Evolutionary conservation across 192 early-diverging fungal species (phyloP), one percentile per base, ranked within the genome.

Genomic region (Backusella macrospora): DNA sequence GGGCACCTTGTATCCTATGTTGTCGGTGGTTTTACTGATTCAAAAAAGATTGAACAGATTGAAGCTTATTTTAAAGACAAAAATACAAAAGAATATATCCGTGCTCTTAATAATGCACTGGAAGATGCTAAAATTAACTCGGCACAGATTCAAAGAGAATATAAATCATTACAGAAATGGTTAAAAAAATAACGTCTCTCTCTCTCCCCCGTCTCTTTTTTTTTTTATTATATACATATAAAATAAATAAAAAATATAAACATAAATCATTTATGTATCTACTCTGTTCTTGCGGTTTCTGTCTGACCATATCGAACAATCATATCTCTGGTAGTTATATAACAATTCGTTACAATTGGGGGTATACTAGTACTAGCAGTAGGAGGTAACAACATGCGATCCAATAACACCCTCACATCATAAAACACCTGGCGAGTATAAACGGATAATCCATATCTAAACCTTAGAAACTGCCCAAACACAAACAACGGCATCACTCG

Each of bases 401-500:
- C 52, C 21, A 59, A 23, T 12, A 26, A 12, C 0, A 23, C 23
- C 5, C 52, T 23, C 10, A 59, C 21, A 38, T 82, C 43, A 37
- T 67, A 39, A 64, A 88, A 85, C 9, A 81, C 79, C 29, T 76
- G 74, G 37, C 81, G 76, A 0, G 83, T 82, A 72, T 85, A 85
- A 46, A 85, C 62, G 29, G 83, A 86, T 59, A 92, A 83, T 79
- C 86, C 80, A 78, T 85, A 92, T 37, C 93, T 78, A 84, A 94
- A 91, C 14, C 86, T 82, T 76, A 95, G 78, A 78, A 94, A 94
- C 71, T 90, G 88, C 26, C 77, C 81, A 73, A 87, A 94, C 26
- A 92, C 65, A 52, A 95, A 65, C 6, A 72, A 48, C 39, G 79
- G 34, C 69, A 81, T 42, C 6, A 71, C 13, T 40, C 71, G 52